A percentile compares a stretch with the other conserved stretches of the same genome.
phyloP scores from a whole-genome alignment of 2,329 filamentous ascomycete species.

The Colletotrichum lupini region DNA sequence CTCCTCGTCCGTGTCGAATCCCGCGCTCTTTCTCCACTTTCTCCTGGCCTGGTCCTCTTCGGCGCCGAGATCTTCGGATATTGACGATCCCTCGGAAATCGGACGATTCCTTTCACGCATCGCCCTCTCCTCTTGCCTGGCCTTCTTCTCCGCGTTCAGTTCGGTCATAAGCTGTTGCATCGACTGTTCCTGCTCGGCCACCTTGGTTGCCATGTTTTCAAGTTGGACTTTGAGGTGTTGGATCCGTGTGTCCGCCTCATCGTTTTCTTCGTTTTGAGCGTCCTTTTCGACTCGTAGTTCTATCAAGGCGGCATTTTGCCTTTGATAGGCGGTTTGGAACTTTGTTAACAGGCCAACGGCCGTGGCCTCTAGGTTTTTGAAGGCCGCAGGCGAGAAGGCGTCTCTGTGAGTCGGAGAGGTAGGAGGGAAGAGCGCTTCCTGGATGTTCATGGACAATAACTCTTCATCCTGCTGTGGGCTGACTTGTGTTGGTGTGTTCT shows the following conservation, averaged over 20 bases:
- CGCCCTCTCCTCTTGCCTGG: slow-evolving; percentile 52
- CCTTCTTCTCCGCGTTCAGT: slow-evolving; percentile 62
- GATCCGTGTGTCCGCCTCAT: slow-evolving; percentile 63
- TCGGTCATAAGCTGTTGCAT: slow-evolving; percentile 63
- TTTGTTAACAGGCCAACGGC: slow-evolving; percentile 65
- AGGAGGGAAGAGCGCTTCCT: slow-evolving; percentile 63
- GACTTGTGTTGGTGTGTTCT: slow-evolving; percentile 45
- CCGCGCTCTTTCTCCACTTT: slow-evolving; percentile 52
- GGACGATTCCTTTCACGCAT: slow-evolving; percentile 41
- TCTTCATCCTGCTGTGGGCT: slow-evolving; percentile 56
- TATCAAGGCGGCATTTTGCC: slow-evolving; percentile 59
- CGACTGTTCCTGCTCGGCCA: slow-evolving; percentile 63
- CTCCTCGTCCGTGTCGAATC: slow-evolving; percentile 65
- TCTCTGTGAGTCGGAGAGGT: slow-evolving; percentile 56
- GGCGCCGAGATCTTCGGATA: slow-evolving; percentile 65
- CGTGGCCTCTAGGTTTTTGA: slow-evolving; percentile 70
- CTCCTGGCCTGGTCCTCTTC: slow-evolving; percentile 60
- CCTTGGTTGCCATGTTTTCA: slow-evolving; percentile 66
- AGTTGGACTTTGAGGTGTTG: slow-evolving; percentile 68
- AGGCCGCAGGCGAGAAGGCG: slow-evolving; percentile 67
- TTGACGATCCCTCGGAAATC: slow-evolving; percentile 53
- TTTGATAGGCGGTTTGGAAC: slow-evolving; percentile 69
- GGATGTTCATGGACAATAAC: slow-evolving; percentile 65
- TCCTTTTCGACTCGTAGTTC: slow-evolving; percentile 66
- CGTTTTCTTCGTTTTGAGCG: slow-evolving; percentile 64